Base-by-base conservation (phyloP, 768 basidiomycete species). In the Tylopilus vinaceipallidus region DNA sequence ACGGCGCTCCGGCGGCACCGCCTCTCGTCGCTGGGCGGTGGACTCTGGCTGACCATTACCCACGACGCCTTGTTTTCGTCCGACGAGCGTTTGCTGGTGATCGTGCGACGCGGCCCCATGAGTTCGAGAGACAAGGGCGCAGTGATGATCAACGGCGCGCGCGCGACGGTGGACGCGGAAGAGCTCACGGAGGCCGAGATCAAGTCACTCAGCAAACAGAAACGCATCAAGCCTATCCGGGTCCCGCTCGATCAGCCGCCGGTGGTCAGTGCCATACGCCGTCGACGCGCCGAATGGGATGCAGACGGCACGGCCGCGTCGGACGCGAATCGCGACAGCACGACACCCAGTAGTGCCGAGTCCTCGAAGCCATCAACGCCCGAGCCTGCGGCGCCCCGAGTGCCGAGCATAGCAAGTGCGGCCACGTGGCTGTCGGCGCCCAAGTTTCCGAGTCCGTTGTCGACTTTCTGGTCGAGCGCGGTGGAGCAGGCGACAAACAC, bases 221-320 rank as follows among this genome's bases (percentile, higher is more conserved):
- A 95, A 69, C 81, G 95, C 9, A 75, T 92, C 42, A 91, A 91
- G 66, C 91, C 92, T 4, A 72, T 74, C 3, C 81, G 95, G 29
- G 84, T 95, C 44, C 95, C 97, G 3, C 77, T 99, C 17, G 97
- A 99, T 66, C 94, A 95, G 57, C 95, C 94, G 0, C 91, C 86
- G 4, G 90, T 93, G 3, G 71, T 89, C 46, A 75, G 84, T 26
- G 82, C 78, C 37, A 83, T 90, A 49, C 77, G 86, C 35, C 75
- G 80, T 57, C 77, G 86, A 35, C 79, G 76, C 45, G 85, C 80
- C 19, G 89, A 91, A 53, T 88, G 86, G 86, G 81, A 79, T 55
- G 79, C 75, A 2, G 81, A 81, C 47, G 64, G 68, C 3, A 73
- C 68, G n/a, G 54, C 60, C 14, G 6, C 17, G 3, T 50, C 61